Base-by-base conservation (phyloP, 176 grass and related monocot species). In the Triticum turgidum region DNA sequence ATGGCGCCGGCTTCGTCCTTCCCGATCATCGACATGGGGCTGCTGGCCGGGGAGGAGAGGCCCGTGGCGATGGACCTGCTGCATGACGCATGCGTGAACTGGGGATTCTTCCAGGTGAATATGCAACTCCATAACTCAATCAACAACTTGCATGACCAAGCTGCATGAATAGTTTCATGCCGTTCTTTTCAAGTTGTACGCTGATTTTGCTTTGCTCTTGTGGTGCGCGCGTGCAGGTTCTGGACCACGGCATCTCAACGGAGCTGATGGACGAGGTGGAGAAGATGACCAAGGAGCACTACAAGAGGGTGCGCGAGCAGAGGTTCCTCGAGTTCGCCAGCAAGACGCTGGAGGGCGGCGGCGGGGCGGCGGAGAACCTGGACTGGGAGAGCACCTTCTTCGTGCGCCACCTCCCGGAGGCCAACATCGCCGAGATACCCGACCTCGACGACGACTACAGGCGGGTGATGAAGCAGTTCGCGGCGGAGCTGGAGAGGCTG, bases 81-180 rank as follows among this genome's bases (percentile, higher is more conserved):
- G 33, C 88, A 37, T 3, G 94, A 99, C 11, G 97, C 94, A 5
- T 99, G 97, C 80, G 84, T 94, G 90, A 96, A 94, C 82, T 99
- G 97, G 97, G 97, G 97, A 9, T 99, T 99, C 92, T 99, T 99
- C 32, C 85, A 99, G 97, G 97, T 97, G 18, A 33, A 52, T 18
- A 35, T 0, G 49, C 14, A 52, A 2, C 49, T 52, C 13, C 47
- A 5, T 51, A 51, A 51, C 47, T 51, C 47, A 5, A 37, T 37
- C 49, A 6, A 6, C 49, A 17, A 52, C 0, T 5, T 52, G 14
- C 51, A 54, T 54, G 51, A 66, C 17, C 4, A 52, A 20, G 29
- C 29, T 52, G 14, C 51, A 54, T 18, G 51, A 66, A 22, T 5
- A 52, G 20, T 35, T 70, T 70, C 35, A 4, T 42, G 7, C 75